These are phyloP conservation scores for Eremothecium coryli DNA, from an alignment of 1,139 yeast species.

Conservation along the genomic window DNA sequence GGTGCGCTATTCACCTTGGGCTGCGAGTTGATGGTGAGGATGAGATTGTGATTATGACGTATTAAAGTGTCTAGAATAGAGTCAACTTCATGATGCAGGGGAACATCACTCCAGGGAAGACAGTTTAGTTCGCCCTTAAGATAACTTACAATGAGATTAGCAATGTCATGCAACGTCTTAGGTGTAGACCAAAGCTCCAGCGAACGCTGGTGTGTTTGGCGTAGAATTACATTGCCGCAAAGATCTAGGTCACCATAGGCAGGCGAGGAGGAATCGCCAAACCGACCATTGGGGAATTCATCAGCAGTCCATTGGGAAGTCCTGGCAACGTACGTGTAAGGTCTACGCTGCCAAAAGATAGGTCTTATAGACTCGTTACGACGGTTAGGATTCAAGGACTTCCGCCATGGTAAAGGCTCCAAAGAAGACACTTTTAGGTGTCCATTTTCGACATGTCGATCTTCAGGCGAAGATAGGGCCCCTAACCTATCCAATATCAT, in stretches of 20 bases:
- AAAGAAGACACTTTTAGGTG: slow-evolving; percentile 10
- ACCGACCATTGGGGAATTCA: slow-evolving; percentile 90
- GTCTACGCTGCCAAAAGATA: slow-evolving; percentile 92
- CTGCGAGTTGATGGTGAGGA: slow-evolving; percentile 84
- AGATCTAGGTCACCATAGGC: slow-evolving; percentile 83
- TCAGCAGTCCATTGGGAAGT: slow-evolving; percentile 77
- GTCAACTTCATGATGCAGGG: slow-evolving; percentile 69
- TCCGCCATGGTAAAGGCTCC: slow-evolving; percentile 72
- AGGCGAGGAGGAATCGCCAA: slow-evolving; percentile 92
- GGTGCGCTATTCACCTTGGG: slow-evolving; percentile 80
- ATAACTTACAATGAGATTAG: slow-evolving; percentile 53
- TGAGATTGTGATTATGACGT: slow-evolving; percentile 53
- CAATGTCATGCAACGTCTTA: slow-evolving; percentile 45
- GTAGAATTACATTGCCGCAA: slow-evolving; percentile 65
- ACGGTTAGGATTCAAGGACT: slow-evolving; percentile 74
- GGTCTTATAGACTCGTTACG: slow-evolving; percentile 83
- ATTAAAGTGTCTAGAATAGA: slow-evolving; percentile 53
- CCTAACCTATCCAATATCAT: slow-evolving; percentile 76
- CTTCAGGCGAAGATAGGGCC: slow-evolving; percentile 37
- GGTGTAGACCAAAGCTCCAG: slow-evolving; percentile 87
- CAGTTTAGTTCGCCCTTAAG: slow-evolving; percentile 61
- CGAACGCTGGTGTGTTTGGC: slow-evolving; percentile 73
- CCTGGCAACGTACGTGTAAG: slow-evolving; percentile 79
- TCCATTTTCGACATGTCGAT: slow-evolving; percentile 9
- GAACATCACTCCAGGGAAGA: slow-evolving; percentile 93